Evolutionary conservation across 2,329 filamentous ascomycete species (phyloP).

Genomic region (Pleurostoma richardsiae): DNA sequence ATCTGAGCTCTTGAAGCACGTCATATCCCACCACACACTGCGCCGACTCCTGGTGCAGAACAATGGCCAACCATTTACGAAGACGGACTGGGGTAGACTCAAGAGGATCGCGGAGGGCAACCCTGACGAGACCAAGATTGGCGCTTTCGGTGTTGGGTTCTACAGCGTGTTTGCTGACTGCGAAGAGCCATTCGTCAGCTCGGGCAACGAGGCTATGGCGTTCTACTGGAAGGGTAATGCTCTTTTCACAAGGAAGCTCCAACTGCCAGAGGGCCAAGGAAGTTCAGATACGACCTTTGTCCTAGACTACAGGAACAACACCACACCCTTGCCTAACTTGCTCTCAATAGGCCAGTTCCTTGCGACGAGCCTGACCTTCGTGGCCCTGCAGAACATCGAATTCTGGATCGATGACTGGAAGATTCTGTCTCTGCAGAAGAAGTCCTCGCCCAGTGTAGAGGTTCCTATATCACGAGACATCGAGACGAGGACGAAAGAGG

Average conservation of each 20-base stretch:
- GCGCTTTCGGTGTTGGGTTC: constrained; percentile 96
- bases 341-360: constrained; percentile 87
- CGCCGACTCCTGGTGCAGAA: constrained; percentile 88
- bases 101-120: constrained; percentile 99
- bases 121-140: constrained; percentile 97
- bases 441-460: constrained; percentile 70
- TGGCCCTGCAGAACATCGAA: constrained; percentile 81
- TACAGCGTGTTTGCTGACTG: constrained; percentile 98
- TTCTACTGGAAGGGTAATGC: constrained; percentile 99
- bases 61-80: constrained; percentile 80
- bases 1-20: constrained; percentile 74
- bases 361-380: constrained; percentile 92
- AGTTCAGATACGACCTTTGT: constrained; percentile 83
- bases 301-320: constrained; percentile 85
- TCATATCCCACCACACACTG: constrained; percentile 78
- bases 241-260: constrained; percentile 83
- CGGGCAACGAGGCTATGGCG: constrained; percentile 87
- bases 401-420: constrained; percentile 87
- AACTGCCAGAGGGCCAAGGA: constrained; percentile 61
- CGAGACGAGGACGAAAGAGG: constrained; percentile 77
- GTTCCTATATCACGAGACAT: constrained; percentile 73
- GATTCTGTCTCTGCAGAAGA: constrained; percentile 75
- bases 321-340: constrained; percentile 80
- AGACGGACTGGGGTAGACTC: constrained; percentile 87
- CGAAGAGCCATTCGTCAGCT: constrained; percentile 95